phyloP scores from a whole-genome alignment of 805 yeast species.

The Priceomyces melissophilus region DNA sequence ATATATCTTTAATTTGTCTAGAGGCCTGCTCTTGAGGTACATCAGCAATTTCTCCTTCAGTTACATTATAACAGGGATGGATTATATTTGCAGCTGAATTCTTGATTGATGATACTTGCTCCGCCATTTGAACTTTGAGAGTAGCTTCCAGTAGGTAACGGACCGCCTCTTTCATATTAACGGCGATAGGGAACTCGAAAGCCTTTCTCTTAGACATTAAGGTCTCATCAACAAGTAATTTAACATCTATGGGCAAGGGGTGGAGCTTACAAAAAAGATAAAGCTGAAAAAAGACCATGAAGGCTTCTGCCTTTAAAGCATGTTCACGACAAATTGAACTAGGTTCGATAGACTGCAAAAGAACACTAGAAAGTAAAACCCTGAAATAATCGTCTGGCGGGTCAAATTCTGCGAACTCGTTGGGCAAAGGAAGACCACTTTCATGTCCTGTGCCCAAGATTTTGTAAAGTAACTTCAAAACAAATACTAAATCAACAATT shows the following conservation, averaged over 20 bases:
- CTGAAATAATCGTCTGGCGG: conserved; percentile 69
- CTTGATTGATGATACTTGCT: not conserved
- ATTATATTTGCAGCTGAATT: not conserved
- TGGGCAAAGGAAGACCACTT: conserved; percentile 52
- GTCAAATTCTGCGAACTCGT: conserved; percentile 49
- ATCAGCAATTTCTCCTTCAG: no score
- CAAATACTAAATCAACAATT: conserved; percentile 42
- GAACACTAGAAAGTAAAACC: conserved; percentile 46
- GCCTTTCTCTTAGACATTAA: conserved; percentile 28
- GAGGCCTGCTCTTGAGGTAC: no score
- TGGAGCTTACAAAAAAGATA: conserved; percentile 58
- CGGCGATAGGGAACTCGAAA: conserved; percentile 33
- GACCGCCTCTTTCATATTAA: conserved; percentile 42
- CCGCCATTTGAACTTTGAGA: conserved; percentile 1
- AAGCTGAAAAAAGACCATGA: conserved; percentile 65
- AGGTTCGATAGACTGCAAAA: conserved; percentile 18
- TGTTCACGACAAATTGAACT: not conserved
- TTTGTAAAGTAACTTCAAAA: conserved; percentile 52
- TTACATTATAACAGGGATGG: not conserved
- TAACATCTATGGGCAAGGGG: conserved; percentile 63
- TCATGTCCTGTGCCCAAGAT: conserved; percentile 66
- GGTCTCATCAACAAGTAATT: conserved; percentile 48
- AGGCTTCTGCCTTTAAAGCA: conserved; percentile 13
- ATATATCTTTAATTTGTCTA: no score
- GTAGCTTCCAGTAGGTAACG: conserved; percentile 31